A percentile compares a stretch with the other conserved stretches of the same genome.
phyloP scores from a whole-genome alignment of 2,329 filamentous ascomycete genomes.

The Fusarium sp. region DNA sequence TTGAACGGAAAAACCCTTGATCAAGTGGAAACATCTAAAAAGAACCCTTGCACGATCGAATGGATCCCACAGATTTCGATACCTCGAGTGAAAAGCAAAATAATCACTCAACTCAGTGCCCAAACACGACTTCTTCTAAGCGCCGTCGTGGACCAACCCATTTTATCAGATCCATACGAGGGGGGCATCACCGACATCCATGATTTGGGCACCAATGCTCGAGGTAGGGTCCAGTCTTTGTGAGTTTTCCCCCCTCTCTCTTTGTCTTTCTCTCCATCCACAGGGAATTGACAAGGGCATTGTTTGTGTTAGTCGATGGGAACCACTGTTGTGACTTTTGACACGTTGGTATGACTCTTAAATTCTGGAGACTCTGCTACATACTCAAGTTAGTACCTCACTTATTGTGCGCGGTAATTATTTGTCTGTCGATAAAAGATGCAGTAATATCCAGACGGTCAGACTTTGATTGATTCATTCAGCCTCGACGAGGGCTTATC shows the following conservation, averaged over 20 bases:
- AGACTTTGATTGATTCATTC: neutral
- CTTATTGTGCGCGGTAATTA: neutral
- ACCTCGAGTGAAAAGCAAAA: neutral
- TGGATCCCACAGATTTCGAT: slow-evolving; percentile 6
- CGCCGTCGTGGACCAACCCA: slow-evolving; percentile 33
- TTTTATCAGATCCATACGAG: slow-evolving; percentile 14
- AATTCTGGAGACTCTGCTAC: neutral
- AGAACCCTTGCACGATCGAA: slow-evolving; percentile 20
- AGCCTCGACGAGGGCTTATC: neutral
- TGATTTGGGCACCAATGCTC: slow-evolving; percentile 37
- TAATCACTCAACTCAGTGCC: slow-evolving; percentile 2
- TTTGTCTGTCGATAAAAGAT: neutral
- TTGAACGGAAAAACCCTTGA: slow-evolving; percentile 13
- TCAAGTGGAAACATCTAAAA: slow-evolving; percentile 9
- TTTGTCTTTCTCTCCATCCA: slow-evolving; percentile 3
- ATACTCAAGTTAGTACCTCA: neutral
- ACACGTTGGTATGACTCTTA: slow-evolving; percentile 38
- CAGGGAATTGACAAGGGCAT: slow-evolving; percentile 17
- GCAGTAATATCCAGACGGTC: slow-evolving; percentile 3
- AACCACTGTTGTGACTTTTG: slow-evolving; percentile 20
- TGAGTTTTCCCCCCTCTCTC: neutral
- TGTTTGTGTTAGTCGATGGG: slow-evolving; percentile 21
- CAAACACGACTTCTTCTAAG: slow-evolving; percentile 21
- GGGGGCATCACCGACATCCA: slow-evolving; percentile 33
- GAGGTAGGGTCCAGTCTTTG: slow-evolving; percentile 1